Conservation (phyloP, 352 stramenopile species). For the Globisporangium spinosum region DNA sequence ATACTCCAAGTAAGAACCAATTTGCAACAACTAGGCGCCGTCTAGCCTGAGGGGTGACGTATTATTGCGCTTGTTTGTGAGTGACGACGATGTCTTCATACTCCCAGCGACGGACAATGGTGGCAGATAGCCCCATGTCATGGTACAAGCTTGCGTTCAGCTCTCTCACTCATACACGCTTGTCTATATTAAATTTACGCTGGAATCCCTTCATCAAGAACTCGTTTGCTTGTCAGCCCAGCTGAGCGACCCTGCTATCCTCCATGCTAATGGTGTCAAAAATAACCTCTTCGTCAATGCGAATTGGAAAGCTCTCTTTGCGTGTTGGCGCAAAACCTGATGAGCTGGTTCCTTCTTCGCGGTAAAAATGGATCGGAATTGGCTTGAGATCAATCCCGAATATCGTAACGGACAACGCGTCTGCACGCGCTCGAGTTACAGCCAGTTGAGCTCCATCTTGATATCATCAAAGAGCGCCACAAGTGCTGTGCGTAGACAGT, state of each 20-base stretch:
- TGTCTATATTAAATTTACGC: neutral
- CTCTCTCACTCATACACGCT: neutral
- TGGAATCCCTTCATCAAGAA: neutral
- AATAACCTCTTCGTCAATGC: neutral
- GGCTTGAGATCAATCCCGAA: neutral
- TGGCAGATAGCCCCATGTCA: constrained; percentile 28
- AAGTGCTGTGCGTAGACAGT: no score
- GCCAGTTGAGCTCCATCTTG: neutral
- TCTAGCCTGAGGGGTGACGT: neutral
- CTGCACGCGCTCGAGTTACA: neutral
- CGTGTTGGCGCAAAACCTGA: neutral
- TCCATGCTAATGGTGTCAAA: neutral
- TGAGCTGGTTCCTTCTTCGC: neutral
- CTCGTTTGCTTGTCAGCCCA: neutral
- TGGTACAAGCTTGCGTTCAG: neutral
- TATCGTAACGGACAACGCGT: constrained; percentile 8
- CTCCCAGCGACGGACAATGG: constrained; percentile 8
- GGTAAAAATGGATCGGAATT: neutral
- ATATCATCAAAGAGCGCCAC: neutral
- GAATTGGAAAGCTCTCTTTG: neutral
- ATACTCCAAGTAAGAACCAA: neutral
- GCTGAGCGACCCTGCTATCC: neutral
- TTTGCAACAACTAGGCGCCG: neutral
- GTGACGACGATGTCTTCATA: constrained; percentile 17
- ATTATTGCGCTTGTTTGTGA: constrained; percentile 55